Base-by-base conservation (phyloP, 1,284 basidiomycete species). In the Singerocomus rubriflavus region DNA sequence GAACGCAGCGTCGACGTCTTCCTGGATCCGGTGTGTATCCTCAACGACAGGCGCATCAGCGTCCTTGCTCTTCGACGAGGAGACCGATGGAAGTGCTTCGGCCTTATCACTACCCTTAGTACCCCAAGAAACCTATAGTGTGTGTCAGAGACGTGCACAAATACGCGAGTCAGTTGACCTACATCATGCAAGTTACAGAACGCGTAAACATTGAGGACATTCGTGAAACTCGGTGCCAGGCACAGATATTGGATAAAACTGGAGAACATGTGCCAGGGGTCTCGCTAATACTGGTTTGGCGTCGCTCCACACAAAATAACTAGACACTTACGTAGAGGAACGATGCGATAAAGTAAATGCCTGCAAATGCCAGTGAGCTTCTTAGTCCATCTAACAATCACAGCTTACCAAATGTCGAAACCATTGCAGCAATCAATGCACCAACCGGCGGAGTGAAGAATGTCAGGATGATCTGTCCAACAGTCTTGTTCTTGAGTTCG, bases 181-280 rank as follows among this genome's bases (percentile, higher is more conserved):
- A 92, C 92, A 71, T 93, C 91, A 69, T 93, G 91, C 66, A 94
- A 73, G 71, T 95, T 96, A 71, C 93, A 97, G 76, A 98, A 98
- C 0, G 93, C 93, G 65, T 97, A 98, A 31, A 96, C 91, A 70
- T 97, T 97, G 59, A 98, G 80, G 27, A 97, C 86, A 64, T 97
- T 98, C 44, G 87, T 93, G 73, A 96, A 95, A 60, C 88, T 92
- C 0, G 91, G 91, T 14, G 93, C 94, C 47, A 97, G 70, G 57
- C 86, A 83, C 60, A 97, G 74, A 69, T 97, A 98, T 69, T 97
- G 95, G 59, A 88, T 77, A 78, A 98, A 95, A 63, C 91, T 94
- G n/a, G 91, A 93, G 70, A 96, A 83, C 87, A 99, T 91, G 69
- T 98, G 95, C 95, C 95, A 98, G 6, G 95, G 95, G 71, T 98